phyloP scores from a whole-genome alignment of 768 basidiomycete species.

The Amyloporia xantha region DNA sequence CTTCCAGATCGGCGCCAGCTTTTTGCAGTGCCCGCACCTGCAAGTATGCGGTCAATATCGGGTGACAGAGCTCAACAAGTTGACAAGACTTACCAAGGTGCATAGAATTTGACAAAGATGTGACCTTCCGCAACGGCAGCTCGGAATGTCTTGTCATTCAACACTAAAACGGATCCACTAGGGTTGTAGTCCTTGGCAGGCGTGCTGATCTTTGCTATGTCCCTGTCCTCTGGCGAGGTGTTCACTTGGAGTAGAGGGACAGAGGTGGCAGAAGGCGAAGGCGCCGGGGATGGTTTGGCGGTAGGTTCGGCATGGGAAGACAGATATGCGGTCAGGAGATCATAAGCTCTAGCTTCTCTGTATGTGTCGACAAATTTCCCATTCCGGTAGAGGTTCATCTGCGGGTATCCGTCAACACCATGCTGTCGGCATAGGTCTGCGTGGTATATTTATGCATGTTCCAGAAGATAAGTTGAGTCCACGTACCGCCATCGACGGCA shows the following conservation, averaged over 20 bases:
- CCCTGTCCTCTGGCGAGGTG: slow-evolving; percentile 20
- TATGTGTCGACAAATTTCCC: slow-evolving; percentile 57
- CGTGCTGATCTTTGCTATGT: slow-evolving; percentile 17
- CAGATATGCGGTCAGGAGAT: slow-evolving; percentile 51
- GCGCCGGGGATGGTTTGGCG: slow-evolving; percentile 13
- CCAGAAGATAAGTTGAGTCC: not conserved
- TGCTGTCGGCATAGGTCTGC: slow-evolving; percentile 78
- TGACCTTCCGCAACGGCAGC: slow-evolving; percentile 39
- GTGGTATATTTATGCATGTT: not conserved
- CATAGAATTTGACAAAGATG: slow-evolving; percentile 76
- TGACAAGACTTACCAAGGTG: slow-evolving; percentile 81
- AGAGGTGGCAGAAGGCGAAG: slow-evolving; percentile 28
- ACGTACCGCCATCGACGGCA: slow-evolving; percentile 66
- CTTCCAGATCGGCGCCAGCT: slow-evolving; percentile 77
- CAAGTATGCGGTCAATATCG: not conserved
- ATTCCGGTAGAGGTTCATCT: slow-evolving; percentile 65
- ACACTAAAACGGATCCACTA: slow-evolving; percentile 31
- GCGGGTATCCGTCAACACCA: slow-evolving; percentile 64
- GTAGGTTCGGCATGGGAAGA: slow-evolving; percentile 32
- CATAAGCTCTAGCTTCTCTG: slow-evolving; percentile 44
- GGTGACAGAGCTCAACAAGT: not conserved
- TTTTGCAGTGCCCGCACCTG: slow-evolving; percentile 95
- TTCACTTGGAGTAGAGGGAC: slow-evolving; percentile 26
- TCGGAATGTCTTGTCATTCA: slow-evolving; percentile 44
- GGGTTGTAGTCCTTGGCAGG: slow-evolving; percentile 27